Percentiles rank a stretch among this genome's conserved stretches.
These are phyloP conservation scores for Ganoderma sinense DNA, from an alignment of 1,284 basidiomycete species.

Conservation along the genomic window DNA sequence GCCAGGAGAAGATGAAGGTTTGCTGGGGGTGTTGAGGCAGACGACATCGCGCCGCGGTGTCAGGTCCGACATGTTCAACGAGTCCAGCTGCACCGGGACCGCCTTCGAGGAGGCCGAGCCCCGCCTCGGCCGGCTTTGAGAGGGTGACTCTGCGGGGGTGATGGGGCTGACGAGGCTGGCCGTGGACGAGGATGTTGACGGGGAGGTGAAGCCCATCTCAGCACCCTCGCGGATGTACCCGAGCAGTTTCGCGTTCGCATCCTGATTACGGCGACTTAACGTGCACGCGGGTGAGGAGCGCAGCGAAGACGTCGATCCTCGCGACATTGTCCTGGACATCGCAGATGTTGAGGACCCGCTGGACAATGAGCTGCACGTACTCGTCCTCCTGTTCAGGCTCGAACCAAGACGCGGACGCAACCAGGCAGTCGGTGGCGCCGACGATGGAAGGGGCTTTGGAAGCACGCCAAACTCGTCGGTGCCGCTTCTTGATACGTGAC, in stretches of 20 bases:
- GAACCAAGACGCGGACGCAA: conserved; percentile 18
- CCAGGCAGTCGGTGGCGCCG: conserved; percentile 40
- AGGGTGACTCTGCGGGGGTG: conserved; percentile 21
- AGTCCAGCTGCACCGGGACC: conserved; percentile 18
- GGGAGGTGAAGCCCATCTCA: conserved; percentile 26
- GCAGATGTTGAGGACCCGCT: conserved; percentile 22
- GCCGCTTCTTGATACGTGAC: conserved; percentile 27
- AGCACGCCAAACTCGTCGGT: conserved; percentile 29
- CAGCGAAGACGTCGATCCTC: conserved; percentile 29
- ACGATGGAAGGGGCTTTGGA: conserved; percentile 22
- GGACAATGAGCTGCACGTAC: conserved; percentile 35
- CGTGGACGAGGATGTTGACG: conserved; percentile 29
- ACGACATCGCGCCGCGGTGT: conserved; percentile 4
- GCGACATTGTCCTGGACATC: conserved; percentile 25
- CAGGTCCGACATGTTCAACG: conserved; percentile 4
- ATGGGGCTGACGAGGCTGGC: conserved; percentile 24
- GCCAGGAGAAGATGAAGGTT: not conserved
- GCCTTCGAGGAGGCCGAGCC: conserved; percentile 20
- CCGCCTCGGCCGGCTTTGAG: conserved; percentile 7
- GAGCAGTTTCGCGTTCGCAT: conserved; percentile 18
- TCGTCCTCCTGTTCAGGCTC: conserved; percentile 25
- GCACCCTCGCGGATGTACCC: conserved; percentile 29
- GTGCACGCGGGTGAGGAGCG: conserved; percentile 25
- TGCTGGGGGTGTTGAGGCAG: conserved; percentile 7
- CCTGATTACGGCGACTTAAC: conserved; percentile 13